Percentiles rank a stretch among this genome's conserved stretches.
phyloP scores from a whole-genome alignment of 371 early-diverging fungal species.

The Haplosporangium sp. region DNA sequence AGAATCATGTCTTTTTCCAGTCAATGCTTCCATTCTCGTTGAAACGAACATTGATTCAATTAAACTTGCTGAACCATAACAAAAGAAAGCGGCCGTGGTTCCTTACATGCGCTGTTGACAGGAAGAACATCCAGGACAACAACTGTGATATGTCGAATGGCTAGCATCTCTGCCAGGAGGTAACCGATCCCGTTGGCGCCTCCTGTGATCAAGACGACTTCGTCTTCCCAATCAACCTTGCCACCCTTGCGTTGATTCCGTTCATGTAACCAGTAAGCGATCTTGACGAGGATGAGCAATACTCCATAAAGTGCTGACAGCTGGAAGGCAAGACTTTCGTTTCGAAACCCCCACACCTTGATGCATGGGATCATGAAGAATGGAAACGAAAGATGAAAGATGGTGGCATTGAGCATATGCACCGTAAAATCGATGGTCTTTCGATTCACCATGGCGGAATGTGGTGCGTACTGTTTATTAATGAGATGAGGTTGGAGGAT shows the following conservation, averaged over 20 bases:
- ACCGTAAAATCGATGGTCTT: constrained; percentile 43
- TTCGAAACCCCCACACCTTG: constrained; percentile 34
- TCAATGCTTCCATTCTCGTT: no score
- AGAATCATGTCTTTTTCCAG: background rate
- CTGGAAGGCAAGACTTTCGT: constrained; percentile 26
- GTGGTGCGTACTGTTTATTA: background rate
- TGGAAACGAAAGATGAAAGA: constrained; percentile 50
- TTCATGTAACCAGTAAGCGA: constrained; percentile 17
- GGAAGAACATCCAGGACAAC: constrained; percentile 61
- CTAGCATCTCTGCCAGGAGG: constrained; percentile 55
- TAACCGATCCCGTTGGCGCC: constrained; percentile 65
- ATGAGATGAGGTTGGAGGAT: background rate
- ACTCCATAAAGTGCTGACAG: constrained; percentile 26
- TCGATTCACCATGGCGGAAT: constrained; percentile 20
- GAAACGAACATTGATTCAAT: background rate
- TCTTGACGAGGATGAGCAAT: constrained; percentile 24
- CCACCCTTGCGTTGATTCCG: constrained; percentile 36
- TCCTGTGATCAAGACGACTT: constrained; percentile 68
- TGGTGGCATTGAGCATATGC: constrained; percentile 35
- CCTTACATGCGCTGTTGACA: constrained; percentile 40
- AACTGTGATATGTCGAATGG: constrained; percentile 56
- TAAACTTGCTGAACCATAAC: background rate
- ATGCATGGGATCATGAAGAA: constrained; percentile 42
- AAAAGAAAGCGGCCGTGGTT: background rate
- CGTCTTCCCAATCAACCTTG: constrained; percentile 61